A percentile compares a stretch with the other conserved stretches of the same genome.
These are phyloP conservation scores for Hymenoscyphus fructigenus DNA, from an alignment of 2,329 filamentous ascomycete species.

Conservation along the genomic window DNA sequence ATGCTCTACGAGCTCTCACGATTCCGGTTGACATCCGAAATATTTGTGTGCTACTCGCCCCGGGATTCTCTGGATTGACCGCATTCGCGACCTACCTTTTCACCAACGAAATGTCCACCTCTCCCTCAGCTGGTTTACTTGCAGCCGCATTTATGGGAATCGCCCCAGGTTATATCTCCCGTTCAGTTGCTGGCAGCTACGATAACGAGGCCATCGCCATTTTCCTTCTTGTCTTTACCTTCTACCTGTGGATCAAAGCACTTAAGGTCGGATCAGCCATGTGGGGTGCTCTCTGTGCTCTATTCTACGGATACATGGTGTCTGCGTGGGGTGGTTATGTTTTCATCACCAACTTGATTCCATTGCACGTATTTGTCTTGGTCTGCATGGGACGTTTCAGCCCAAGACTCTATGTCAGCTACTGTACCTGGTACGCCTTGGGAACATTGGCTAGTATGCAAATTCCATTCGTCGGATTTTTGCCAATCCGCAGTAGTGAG, in stretches of 20 bases:
- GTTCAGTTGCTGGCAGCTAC: constrained; percentile 96
- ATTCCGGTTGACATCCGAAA: constrained; percentile 98
- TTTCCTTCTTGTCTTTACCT: constrained; percentile 97
- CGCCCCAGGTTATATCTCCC: constrained; percentile 93
- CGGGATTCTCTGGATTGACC: constrained; percentile 90
- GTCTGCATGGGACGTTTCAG: constrained; percentile 97
- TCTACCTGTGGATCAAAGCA: constrained; percentile 98
- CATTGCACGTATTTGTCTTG: constrained; percentile 89
- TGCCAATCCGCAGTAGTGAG: constrained; percentile 94
- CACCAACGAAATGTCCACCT: constrained; percentile 96
- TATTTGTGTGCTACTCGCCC: constrained; percentile 94
- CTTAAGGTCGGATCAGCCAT: constrained; percentile 95
- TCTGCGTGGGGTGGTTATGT: constrained; percentile 99
- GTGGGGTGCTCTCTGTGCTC: constrained; percentile 90
- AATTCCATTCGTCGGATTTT: constrained; percentile 96
- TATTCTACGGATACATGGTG: constrained; percentile 99
- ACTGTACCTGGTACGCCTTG: constrained; percentile 96
- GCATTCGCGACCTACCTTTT: constrained; percentile 91
- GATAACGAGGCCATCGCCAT: constrained; percentile 99
- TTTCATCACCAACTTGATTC: constrained; percentile 97
- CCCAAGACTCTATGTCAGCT: constrained; percentile 89
- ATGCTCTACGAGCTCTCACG: constrained; percentile 82
- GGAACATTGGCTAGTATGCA: constrained; percentile 98
- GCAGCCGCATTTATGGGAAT: constrained; percentile 98
- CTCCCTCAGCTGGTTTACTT: constrained; percentile 89